These are phyloP conservation scores for Furcasterigmium sp. DNA, from an alignment of 2,329 filamentous ascomycete genomes.

Conservation along the genomic window DNA sequence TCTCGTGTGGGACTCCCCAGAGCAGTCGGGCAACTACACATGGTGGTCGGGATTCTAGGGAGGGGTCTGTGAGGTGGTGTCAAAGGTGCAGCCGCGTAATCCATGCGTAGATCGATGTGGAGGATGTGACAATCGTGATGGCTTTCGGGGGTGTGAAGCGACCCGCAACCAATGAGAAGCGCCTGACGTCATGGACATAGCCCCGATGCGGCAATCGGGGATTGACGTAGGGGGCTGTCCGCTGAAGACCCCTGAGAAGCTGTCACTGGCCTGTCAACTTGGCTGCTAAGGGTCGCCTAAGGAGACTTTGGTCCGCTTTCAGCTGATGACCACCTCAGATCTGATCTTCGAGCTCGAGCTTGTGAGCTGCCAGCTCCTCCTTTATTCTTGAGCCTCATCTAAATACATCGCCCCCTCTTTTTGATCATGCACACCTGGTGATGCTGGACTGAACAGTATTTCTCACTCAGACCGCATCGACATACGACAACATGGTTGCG, in stretches of 20 bases:
- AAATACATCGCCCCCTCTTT: too few relatives aligned
- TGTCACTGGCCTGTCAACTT: too few relatives aligned
- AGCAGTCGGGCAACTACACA: slow-evolving; percentile 10
- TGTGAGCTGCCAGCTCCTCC: too few relatives aligned
- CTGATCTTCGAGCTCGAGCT: too few relatives aligned
- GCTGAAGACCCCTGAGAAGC: too few relatives aligned
- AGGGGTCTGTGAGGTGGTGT: too few relatives aligned
- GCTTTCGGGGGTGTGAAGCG: background rate
- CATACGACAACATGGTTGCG: slow-evolving; percentile 9
- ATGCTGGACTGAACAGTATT: too few relatives aligned
- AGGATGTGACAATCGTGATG: too few relatives aligned
- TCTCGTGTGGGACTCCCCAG: slow-evolving; percentile 8
- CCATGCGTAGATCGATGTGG: background rate
- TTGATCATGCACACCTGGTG: too few relatives aligned
- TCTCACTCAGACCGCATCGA: too few relatives aligned
- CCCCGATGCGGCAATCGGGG: background rate
- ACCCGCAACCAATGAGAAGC: background rate
- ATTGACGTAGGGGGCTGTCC: slow-evolving; percentile 4
- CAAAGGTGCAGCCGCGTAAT: slow-evolving; percentile 5
- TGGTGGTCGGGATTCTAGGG: slow-evolving; percentile 10
- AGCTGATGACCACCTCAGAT: background rate
- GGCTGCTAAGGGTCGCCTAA: too few relatives aligned
- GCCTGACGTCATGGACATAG: slow-evolving; percentile 1
- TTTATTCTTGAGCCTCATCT: too few relatives aligned
- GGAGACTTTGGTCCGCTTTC: background rate